These are phyloP conservation scores for Angomonas desouzai DNA, from an alignment of 208 protist genomes.

Conservation along the genomic window DNA sequence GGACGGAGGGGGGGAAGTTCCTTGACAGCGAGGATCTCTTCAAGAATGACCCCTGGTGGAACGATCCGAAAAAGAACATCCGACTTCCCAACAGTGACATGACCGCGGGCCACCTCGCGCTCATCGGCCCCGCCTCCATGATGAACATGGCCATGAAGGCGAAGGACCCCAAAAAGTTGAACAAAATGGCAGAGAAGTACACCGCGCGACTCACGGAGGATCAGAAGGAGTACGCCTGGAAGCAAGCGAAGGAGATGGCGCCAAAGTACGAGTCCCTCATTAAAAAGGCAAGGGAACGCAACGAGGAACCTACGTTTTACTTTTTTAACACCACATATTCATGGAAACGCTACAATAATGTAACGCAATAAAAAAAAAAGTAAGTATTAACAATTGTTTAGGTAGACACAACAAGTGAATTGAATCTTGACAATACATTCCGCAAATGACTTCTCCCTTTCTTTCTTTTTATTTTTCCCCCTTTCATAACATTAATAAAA, in stretches of 20 bases:
- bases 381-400: not conserved
- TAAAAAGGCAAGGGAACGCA: slow-evolving; percentile 65
- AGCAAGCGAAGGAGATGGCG: slow-evolving; percentile 87
- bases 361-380: slow-evolving; percentile 2
- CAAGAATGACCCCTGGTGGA: slow-evolving; percentile 87
- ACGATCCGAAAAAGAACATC: slow-evolving; percentile 80
- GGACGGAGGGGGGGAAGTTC: slow-evolving; percentile 45
- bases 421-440: no score
- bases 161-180: slow-evolving; percentile 68
- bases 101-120: slow-evolving; percentile 69
- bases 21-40: slow-evolving; percentile 84
- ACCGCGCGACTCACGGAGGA: slow-evolving; percentile 74
- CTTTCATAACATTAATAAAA: not conserved
- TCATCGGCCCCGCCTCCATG: slow-evolving; percentile 83
- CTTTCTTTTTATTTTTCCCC: slow-evolving; percentile 1
- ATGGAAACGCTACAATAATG: not conserved
- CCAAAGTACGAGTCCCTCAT: slow-evolving; percentile 83
- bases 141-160: slow-evolving; percentile 88
- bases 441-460: no score
- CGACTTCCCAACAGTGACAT: slow-evolving; percentile 79
- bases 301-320: slow-evolving; percentile 82
- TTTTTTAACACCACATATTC: slow-evolving; percentile 27
- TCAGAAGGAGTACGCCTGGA: slow-evolving; percentile 83
- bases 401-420: no score
- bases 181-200: slow-evolving; percentile 87